These are phyloP conservation scores for Schizopora paradoxa DNA, from an alignment of 1,284 basidiomycete species.

Conservation along the genomic window DNA sequence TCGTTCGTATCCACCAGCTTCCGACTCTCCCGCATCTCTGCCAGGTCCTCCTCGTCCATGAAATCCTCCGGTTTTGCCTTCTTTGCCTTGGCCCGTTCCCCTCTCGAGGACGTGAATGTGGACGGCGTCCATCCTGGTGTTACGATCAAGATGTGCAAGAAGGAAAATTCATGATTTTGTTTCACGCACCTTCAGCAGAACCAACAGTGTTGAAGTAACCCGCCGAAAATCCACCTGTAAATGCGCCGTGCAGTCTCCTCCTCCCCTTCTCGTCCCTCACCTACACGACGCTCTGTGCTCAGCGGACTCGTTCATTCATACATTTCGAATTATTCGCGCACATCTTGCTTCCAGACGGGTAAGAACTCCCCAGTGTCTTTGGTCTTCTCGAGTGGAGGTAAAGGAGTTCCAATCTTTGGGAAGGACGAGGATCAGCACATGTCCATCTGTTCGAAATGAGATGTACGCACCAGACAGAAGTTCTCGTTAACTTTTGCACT, in stretches of 20 bases:
- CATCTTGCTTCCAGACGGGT: conserved; percentile 97
- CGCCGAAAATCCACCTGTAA: conserved; percentile 96
- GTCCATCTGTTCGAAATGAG: background rate
- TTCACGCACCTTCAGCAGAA: conserved; percentile 78
- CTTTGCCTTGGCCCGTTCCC: conserved; percentile 63
- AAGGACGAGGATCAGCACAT: conserved; percentile 12
- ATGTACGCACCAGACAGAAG: conserved; percentile 73
- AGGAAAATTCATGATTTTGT: background rate
- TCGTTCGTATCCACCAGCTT: conserved; percentile 74
- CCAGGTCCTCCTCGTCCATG: conserved; percentile 98
- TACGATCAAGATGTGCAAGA: background rate
- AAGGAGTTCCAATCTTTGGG: conserved; percentile 80
- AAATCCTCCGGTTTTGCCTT: conserved; percentile 78
- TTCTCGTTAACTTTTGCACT: conserved; percentile 75
- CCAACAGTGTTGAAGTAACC: conserved; percentile 97
- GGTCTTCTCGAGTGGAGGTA: conserved; percentile 83
- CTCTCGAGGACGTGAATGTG: conserved; percentile 84
- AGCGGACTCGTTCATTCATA: conserved; percentile 3
- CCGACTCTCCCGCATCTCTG: conserved; percentile 68
- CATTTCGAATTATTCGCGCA: conserved; percentile 29
- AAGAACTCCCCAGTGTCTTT: conserved; percentile 92
- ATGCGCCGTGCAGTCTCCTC: conserved; percentile 90
- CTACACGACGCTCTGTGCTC: conserved; percentile 33
- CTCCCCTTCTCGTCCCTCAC: conserved; percentile 94
- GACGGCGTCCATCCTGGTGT: conserved; percentile 85